Percentiles rank a stretch among this genome's conserved stretches.
Conservation (phyloP, 2,329 filamentous ascomycete genomes). For the Bertia moriformis region DNA sequence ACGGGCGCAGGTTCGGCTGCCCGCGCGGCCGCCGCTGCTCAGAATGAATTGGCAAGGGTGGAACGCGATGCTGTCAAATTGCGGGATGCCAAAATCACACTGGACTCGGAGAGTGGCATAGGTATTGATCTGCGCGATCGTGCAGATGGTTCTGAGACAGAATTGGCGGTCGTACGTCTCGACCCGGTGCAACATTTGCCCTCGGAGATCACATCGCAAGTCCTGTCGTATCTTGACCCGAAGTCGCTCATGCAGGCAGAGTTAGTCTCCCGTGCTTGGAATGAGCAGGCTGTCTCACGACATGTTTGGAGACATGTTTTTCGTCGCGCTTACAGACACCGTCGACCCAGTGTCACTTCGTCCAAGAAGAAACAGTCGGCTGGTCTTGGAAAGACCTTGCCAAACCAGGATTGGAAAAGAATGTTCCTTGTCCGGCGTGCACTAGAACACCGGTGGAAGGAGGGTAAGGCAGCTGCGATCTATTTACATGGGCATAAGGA, state of each 20-base stretch:
- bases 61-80: neutral
- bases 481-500: conserved; percentile 56
- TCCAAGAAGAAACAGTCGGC: neutral
- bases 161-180: neutral
- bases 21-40: neutral
- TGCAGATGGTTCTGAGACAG: neutral
- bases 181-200: neutral
- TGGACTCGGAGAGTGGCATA: neutral
- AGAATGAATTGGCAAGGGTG: conserved; percentile 1
- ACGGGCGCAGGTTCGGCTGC: neutral
- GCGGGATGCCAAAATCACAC: neutral
- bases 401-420: conserved; percentile 46
- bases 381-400: conserved; percentile 5
- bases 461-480: conserved; percentile 43
- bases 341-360: neutral
- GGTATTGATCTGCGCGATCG: conserved; percentile 1
- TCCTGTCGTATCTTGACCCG: conserved; percentile 1
- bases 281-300: neutral
- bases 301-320: conserved; percentile 1
- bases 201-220: neutral
- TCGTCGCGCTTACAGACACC: neutral
- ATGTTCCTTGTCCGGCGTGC: conserved; percentile 45
- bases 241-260: neutral
- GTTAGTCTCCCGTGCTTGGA: neutral
- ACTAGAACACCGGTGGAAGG: conserved; percentile 44